Evolutionary conservation across 257 asterid species (phyloP).

Genomic region (Solanum pennellii): DNA sequence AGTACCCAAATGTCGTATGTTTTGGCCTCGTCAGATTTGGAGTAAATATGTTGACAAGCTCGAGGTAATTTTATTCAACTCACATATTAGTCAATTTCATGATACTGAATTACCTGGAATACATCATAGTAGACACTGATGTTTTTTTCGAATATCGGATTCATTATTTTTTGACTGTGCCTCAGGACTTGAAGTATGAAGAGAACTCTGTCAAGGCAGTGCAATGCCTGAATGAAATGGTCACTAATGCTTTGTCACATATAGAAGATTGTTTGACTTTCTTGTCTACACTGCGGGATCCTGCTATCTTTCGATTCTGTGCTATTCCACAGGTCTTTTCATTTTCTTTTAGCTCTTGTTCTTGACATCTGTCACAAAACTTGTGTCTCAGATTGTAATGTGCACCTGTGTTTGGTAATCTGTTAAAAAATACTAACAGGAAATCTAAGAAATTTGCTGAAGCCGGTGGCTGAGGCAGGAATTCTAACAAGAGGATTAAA

Average conservation of each 20-base stretch:
- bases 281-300: constrained; percentile 65
- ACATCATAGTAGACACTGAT: background rate
- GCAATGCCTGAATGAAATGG: constrained; percentile 93
- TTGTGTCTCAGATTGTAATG: background rate
- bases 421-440: background rate
- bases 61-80: constrained; percentile 37
- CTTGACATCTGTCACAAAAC: background rate
- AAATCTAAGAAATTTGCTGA: background rate
- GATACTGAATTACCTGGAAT: background rate
- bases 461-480: background rate
- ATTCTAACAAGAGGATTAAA: background rate
- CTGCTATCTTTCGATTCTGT: constrained; percentile 86
- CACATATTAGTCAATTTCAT: background rate
- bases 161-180: background rate
- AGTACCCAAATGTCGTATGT: constrained; percentile 94
- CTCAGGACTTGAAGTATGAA: constrained; percentile 69
- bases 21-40: constrained; percentile 98
- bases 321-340: constrained; percentile 86
- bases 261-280: constrained; percentile 67
- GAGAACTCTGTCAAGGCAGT: constrained; percentile 82
- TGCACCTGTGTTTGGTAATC: background rate
- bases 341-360: background rate
- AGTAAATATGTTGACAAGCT: constrained; percentile 81
- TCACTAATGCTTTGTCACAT: constrained; percentile 78
- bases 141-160: no score